These are phyloP conservation scores for Leccinellum rugosiceps DNA, from an alignment of 768 basidiomycete species.

Conservation along the genomic window DNA sequence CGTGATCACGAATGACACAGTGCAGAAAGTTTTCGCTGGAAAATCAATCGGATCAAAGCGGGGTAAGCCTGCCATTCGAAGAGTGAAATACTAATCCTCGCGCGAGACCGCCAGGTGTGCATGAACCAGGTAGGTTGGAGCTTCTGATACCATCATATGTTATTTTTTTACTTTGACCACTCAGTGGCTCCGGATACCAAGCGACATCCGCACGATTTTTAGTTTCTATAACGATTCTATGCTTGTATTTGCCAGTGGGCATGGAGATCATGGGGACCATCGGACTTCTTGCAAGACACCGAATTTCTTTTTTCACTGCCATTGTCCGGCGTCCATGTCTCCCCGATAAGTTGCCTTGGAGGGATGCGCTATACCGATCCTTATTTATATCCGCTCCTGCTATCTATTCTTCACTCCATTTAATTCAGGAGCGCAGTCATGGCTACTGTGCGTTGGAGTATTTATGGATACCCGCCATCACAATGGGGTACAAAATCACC, in stretches of 20 bases:
- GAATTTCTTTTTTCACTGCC: neutral
- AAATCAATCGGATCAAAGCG: no score
- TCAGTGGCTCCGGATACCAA: neutral
- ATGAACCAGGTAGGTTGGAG: neutral
- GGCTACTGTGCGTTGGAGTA: neutral
- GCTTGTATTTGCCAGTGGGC: neutral
- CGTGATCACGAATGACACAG: no score
- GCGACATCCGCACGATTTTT: neutral
- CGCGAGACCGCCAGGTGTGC: neutral
- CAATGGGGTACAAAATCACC: neutral
- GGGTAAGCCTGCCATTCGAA: no score
- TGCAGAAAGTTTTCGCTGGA: no score
- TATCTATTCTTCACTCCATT: neutral
- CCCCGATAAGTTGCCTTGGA: neutral
- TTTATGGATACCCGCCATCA: slow-evolving; percentile 6
- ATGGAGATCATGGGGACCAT: neutral
- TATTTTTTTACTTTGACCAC: neutral
- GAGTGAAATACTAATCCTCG: no score
- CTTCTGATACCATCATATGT: neutral
- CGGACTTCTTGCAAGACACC: slow-evolving; percentile 3
- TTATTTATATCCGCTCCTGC: neutral
- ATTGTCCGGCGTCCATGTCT: neutral
- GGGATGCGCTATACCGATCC: neutral
- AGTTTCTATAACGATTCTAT: neutral
- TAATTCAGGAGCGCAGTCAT: neutral